A percentile compares a stretch with the other conserved stretches of the same genome.
phyloP scores from a whole-genome alignment of 768 basidiomycete species.

The Panus rudis region DNA sequence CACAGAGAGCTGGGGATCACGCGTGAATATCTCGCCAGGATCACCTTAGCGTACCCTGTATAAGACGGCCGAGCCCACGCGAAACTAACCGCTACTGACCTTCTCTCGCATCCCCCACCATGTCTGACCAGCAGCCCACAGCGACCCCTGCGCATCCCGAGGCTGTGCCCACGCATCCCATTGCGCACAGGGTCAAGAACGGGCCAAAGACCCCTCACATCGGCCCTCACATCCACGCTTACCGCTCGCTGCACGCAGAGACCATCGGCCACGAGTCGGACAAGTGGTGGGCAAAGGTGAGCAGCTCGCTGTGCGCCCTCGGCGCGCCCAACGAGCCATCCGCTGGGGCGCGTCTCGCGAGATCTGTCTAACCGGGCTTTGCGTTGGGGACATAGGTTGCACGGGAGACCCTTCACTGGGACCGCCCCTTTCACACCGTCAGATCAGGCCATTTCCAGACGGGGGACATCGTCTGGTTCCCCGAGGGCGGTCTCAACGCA shows the following conservation, averaged over 20 bases:
- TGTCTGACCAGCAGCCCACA: no score
- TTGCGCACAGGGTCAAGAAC: constrained; percentile 66
- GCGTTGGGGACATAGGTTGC: constrained; percentile 47
- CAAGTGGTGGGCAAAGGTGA: constrained; percentile 82
- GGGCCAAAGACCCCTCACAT: constrained; percentile 68
- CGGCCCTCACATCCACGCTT: constrained; percentile 72
- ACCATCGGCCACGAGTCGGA: constrained; percentile 76
- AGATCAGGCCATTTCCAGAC: constrained; percentile 73
- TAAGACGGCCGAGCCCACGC: no score
- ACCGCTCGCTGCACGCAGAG: constrained; percentile 51
- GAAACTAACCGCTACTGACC: no score
- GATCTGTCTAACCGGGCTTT: constrained; percentile 4
- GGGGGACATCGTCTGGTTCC: constrained; percentile 94
- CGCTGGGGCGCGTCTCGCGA: background rate
- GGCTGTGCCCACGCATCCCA: constrained; percentile 41
- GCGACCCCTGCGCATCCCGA: no score
- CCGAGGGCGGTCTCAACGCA: constrained; percentile 87
- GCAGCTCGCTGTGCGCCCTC: constrained; percentile 1
- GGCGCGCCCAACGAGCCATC: constrained; percentile 1
- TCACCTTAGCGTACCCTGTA: no score
- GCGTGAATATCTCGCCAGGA: no score
- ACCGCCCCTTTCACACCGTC: constrained; percentile 84
- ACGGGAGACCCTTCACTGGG: constrained; percentile 74
- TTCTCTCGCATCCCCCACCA: no score
- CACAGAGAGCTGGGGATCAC: no score